Evolutionary conservation across 495 filamentous ascomycete species (phyloP), one percentile per base, ranked within the genome.

Genomic region (Hypoxylon subgilvum): DNA sequence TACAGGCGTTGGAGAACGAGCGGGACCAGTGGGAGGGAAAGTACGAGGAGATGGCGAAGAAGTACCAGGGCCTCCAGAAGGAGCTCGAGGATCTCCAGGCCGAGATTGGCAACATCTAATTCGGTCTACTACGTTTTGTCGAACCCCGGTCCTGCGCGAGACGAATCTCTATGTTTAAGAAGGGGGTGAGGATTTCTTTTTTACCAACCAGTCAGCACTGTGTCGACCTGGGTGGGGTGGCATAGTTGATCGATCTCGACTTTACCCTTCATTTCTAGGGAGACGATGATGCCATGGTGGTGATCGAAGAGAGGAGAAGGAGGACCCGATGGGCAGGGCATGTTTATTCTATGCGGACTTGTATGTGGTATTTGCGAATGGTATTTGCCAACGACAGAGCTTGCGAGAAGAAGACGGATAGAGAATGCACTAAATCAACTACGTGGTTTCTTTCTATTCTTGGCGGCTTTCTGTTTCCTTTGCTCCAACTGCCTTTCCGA

Each of bases 1-100:
- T 99, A 60, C 88, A 95, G 73, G 96, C 93, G 64, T 86, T 99
- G 60, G 94, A 99, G 76, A 75, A 81, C 52, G 83, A 90, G 66
- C 87, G 88, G 60, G 91, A 96, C 73, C 81, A 90, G 72, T 96
- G 92, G 91, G 95, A 97, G 81, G 67, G 77, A 75, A 97, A 97
- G 81, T 97, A 92, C 76, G 95, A 97, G 77, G 94, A 97, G 72
- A 91, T 94, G 85, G 69, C 84, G 57, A 88, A 92, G 86, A 96
- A 96, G 78, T 88, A 92, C 80, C 74, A 77, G 54, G 70, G 74
- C n/a, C 79, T 91, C 54, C 85, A 96, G 83, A 92, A 92, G 82
- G 93, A 97, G 70, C 79, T 97, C 48, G 88, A 95, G 58, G 87
- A 93, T 50, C 88, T 97, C 76, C 86, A 90, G 74, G 69, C 76